These are phyloP conservation scores for Solanum sejunctum DNA, from an alignment of 257 asterid species.

Conservation along the genomic window DNA sequence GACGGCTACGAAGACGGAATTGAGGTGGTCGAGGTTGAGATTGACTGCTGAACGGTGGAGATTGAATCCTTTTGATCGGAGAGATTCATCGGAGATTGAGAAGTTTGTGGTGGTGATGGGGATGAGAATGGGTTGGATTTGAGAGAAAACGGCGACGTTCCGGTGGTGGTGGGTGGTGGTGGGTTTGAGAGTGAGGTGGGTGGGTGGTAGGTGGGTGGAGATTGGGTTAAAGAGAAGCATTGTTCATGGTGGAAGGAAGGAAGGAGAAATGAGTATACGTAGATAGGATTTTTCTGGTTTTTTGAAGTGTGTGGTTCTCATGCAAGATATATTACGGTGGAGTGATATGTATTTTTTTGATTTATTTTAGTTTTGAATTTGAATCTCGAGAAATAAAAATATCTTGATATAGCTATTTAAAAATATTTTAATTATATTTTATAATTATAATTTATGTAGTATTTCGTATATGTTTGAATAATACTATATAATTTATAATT, in stretches of 20 bases:
- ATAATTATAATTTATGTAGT: no score
- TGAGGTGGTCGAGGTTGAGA: conserved; percentile 77
- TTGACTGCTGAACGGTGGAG: conserved; percentile 45
- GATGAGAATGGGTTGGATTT: conserved; percentile 1
- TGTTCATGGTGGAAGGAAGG: background rate
- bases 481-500: no score
- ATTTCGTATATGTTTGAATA: no score
- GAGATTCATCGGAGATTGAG: conserved; percentile 49
- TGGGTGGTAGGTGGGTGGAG: conserved; percentile 10
- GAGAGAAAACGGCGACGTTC: conserved; percentile 16
- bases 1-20: conserved; percentile 68
- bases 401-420: no score
- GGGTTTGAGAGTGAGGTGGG: conserved; percentile 9
- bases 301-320: background rate
- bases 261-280: background rate
- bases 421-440: no score
- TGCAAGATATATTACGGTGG: background rate
- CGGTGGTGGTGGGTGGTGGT: conserved; percentile 14
- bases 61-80: conserved; percentile 66
- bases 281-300: background rate
- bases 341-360: no score
- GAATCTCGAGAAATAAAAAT: no score
- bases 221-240: conserved; percentile 51
- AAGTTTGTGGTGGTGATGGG: background rate
- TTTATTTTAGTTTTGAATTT: no score